Evolutionary conservation across 2,329 filamentous ascomycete genomes (phyloP), one percentile per base, ranked within the genome.

Genomic region (Paracamarosporium sp.): DNA sequence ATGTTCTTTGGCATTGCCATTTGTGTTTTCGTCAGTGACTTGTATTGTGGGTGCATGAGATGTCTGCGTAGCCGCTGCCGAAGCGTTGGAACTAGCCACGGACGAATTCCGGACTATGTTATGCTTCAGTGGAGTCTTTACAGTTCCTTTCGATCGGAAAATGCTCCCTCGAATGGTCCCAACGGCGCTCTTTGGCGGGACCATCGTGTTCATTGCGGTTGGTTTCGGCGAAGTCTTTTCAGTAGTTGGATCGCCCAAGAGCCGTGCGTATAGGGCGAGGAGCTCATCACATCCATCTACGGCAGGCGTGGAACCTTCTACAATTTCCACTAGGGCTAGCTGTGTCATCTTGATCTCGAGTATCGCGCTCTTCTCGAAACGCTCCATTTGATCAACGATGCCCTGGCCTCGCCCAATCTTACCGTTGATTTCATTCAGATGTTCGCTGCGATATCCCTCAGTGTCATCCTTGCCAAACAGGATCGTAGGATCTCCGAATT

Each of bases 271-370:
- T 0, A 98, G 81, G 15, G 87, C 87, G 20, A 99, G 80, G 36
- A 99, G 82, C 75, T 97, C 93, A 63, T 92, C 88, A 71, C 91
- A 93, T 59, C 90, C 89, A 71, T 97, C 97, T 50, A 98, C 91
- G 17, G 95, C 94, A 55, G 89, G 86, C 56, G 92, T 89, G 0
- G 93, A 88, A 1, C 93, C 93, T 72, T 97, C 93, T 3, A 92
- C 80, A 15, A 95, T 80, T 76, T 98, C 94, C 3, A 95, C 78
- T 20, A 99, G 84, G 4, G 90, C 85, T 58, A 99, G 82, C 70
- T 98, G 93, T 11, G 94, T 97, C 86, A 98, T 96, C 76, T 96
- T 96, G 60, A 97, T 88, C 75, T 98, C 91, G n/a, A 99, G 79
- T 40, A 99, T 89, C 47, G 87, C 86, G 74, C 93, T 91, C 71